phyloP scores from a whole-genome alignment of 768 basidiomycete species.

The Collybia sordida region DNA sequence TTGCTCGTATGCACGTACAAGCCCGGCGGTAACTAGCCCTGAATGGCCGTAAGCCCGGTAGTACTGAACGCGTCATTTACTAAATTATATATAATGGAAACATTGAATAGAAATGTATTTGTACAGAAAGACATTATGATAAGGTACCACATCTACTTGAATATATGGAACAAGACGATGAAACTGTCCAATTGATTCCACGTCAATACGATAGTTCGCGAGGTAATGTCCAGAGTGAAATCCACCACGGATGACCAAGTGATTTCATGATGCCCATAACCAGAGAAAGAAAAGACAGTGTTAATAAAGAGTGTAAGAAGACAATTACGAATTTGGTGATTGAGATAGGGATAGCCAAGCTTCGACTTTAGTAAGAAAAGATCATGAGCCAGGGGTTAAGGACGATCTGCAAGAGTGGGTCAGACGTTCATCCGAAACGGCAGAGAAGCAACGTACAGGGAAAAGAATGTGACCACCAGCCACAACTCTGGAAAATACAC shows the following conservation, averaged over 20 bases:
- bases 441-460: constrained; percentile 49
- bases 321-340: constrained; percentile 4
- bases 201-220: constrained; percentile 9
- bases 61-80: no score
- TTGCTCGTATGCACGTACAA: no score
- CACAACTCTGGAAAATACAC: constrained; percentile 45
- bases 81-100: no score
- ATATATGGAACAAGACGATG: constrained; percentile 11
- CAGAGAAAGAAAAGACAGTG: constrained; percentile 2
- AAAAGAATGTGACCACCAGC: constrained; percentile 68
- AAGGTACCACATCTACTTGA: constrained; percentile 7
- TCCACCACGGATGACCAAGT: not conserved
- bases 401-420: constrained; percentile 50
- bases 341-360: not conserved
- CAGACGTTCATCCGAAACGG: not conserved
- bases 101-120: not conserved
- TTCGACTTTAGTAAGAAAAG: constrained; percentile 53
- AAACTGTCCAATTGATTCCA: constrained; percentile 6
- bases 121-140: constrained; percentile 8
- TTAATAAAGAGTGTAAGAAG: constrained; percentile 8
- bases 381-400: constrained; percentile 91
- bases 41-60: no score
- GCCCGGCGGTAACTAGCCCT: no score
- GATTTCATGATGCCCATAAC: constrained; percentile 4
- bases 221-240: not conserved